These are phyloP conservation scores for Diatrype stigma DNA, from an alignment of 2,329 filamentous ascomycete species.

Conservation along the genomic window DNA sequence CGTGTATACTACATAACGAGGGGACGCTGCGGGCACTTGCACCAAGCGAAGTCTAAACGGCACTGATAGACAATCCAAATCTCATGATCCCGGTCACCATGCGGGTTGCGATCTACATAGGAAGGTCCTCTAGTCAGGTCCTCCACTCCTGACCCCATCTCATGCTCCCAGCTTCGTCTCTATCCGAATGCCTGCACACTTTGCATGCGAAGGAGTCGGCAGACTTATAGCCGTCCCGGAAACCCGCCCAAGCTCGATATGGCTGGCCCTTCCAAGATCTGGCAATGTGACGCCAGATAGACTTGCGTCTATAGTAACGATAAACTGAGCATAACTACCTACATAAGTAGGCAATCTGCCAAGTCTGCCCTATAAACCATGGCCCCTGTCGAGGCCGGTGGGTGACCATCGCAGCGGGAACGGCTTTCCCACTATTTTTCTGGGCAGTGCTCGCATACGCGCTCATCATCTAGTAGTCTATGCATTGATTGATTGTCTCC, in stretches of 20 bases:
- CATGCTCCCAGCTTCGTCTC: not conserved
- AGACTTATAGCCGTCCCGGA: no score
- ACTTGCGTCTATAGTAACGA: not conserved
- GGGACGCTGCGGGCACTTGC: not conserved
- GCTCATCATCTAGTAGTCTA: not conserved
- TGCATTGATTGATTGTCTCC: no score
- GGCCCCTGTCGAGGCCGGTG: not conserved
- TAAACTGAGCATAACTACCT: no score
- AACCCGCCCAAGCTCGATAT: no score
- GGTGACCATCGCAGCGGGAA: not conserved
- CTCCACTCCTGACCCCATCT: not conserved
- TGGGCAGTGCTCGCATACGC: not conserved
- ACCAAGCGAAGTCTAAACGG: not conserved
- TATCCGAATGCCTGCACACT: no score
- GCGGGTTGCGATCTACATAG: not conserved
- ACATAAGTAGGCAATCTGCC: no score
- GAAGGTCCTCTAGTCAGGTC: not conserved
- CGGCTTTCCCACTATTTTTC: not conserved
- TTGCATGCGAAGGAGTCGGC: no score
- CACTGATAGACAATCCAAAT: not conserved
- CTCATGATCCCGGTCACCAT: not conserved
- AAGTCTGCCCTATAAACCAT: not conserved
- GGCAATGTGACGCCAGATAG: not conserved
- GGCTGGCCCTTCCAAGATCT: not conserved
- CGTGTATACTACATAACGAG: not conserved